Evolutionary conservation across 306 rosid species (phyloP).

Genomic region (Crotalaria pallida): DNA sequence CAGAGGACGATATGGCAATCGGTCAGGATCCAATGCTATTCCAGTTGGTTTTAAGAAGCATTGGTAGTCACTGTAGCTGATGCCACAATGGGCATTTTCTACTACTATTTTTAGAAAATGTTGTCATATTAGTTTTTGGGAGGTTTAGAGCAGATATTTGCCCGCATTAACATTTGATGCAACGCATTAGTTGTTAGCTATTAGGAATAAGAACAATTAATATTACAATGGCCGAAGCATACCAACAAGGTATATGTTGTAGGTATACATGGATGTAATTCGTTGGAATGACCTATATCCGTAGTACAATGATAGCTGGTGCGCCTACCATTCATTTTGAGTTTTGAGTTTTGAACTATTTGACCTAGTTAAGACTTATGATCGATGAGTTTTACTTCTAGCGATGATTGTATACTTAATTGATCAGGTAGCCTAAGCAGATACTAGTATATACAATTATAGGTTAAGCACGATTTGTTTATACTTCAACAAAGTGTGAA

Average conservation of each 20-base stretch:
- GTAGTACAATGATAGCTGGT: background rate
- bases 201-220: constrained; percentile 11
- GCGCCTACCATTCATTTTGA: background rate
- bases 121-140: background rate
- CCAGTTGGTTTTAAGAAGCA: constrained; percentile 66
- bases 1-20: constrained; percentile 70
- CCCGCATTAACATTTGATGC: constrained; percentile 9
- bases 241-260: background rate
- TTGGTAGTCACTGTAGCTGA: constrained; percentile 36
- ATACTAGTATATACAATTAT: background rate
- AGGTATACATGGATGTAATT: constrained; percentile 12
- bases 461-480: background rate
- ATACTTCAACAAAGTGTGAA: background rate
- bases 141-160: background rate
- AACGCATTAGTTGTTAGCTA: constrained; percentile 13
- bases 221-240: constrained; percentile 11
- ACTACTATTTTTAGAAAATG: background rate
- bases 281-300: background rate
- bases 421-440: background rate
- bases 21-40: constrained; percentile 73
- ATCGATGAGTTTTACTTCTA: background rate
- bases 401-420: background rate
- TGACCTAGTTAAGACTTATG: background rate
- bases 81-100: background rate
- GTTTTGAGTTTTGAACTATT: background rate